A percentile compares a stretch with the other conserved stretches of the same genome.
Evolutionary conservation across 2,329 filamentous ascomycete species (phyloP).

Genomic region (Xylaria sp.): DNA sequence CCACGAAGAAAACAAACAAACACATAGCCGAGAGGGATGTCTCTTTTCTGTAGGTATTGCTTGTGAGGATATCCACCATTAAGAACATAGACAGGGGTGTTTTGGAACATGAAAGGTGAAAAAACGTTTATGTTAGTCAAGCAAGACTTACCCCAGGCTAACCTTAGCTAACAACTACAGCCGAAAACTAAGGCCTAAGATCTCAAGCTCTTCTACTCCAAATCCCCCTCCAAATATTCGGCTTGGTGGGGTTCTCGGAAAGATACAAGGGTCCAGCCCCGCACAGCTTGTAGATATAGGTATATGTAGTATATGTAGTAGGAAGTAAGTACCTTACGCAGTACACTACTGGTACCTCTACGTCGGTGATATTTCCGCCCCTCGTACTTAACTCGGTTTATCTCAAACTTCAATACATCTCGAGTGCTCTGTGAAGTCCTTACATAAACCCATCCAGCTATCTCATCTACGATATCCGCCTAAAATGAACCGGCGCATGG

Average conservation of each 20-base stretch:
- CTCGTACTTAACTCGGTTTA: too few species aligned
- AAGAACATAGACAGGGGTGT: conserved; percentile 6
- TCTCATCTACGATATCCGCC: neutral
- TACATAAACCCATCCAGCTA: neutral
- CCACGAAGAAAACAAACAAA: neutral
- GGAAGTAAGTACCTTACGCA: too few species aligned
- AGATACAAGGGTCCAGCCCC: conserved; percentile 27
- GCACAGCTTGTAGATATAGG: neutral
- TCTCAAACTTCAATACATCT: neutral
- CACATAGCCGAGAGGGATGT: neutral
- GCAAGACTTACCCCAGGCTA: neutral
- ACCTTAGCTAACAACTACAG: neutral
- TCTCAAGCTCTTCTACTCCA: conserved; percentile 5
- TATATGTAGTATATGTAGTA: too few species aligned
- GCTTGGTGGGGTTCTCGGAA: conserved; percentile 33
- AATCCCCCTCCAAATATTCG: conserved; percentile 13
- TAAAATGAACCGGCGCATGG: conserved; percentile 52
- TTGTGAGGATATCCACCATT: conserved; percentile 3
- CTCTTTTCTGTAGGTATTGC: conserved; percentile 2
- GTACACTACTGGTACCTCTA: neutral
- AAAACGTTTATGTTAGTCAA: conserved; percentile 29
- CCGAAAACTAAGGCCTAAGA: neutral
- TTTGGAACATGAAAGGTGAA: neutral
- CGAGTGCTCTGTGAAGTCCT: too few species aligned
- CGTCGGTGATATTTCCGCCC: neutral